phyloP scores from a whole-genome alignment of 2,329 filamentous ascomycete species.

The Rutstroemia sp. region DNA sequence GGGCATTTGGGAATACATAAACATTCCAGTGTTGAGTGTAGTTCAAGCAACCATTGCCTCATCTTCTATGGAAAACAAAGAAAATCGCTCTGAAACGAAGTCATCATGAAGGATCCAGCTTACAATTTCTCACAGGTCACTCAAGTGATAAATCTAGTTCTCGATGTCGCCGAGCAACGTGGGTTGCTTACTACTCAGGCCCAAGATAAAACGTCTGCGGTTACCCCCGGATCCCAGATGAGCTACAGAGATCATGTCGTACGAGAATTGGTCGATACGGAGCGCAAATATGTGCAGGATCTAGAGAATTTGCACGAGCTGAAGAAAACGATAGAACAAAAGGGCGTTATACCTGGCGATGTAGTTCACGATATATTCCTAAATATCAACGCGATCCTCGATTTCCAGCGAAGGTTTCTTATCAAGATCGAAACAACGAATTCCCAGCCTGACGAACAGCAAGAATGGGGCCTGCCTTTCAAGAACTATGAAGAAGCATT shows the following conservation, averaged over 20 bases:
- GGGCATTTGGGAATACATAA: neutral
- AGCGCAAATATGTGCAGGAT: constrained; percentile 97
- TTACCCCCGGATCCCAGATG: constrained; percentile 52
- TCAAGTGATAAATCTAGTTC: constrained; percentile 83
- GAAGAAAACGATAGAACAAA: constrained; percentile 84
- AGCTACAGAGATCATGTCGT: constrained; percentile 80
- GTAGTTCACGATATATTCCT: constrained; percentile 91
- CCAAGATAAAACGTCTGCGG: constrained; percentile 41
- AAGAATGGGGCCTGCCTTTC: constrained; percentile 95
- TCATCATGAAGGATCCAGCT: constrained; percentile 1
- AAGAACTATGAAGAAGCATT: constrained; percentile 79
- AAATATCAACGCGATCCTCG: constrained; percentile 89
- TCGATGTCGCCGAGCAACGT: constrained; percentile 75
- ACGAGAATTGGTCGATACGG: constrained; percentile 85
- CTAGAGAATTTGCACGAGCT: constrained; percentile 87
- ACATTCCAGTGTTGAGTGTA: neutral
- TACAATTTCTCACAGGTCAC: constrained; percentile 54
- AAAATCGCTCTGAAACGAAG: neutral
- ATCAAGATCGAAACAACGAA: constrained; percentile 96
- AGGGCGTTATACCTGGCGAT: constrained; percentile 81
- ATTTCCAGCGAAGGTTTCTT: constrained; percentile 90
- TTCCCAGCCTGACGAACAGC: constrained; percentile 63
- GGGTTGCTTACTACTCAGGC: constrained; percentile 58
- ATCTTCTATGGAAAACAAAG: neutral
- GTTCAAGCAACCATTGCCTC: neutral